phyloP scores from a whole-genome alignment of 106 monocot genomes.

The Cymbidium sinense region DNA sequence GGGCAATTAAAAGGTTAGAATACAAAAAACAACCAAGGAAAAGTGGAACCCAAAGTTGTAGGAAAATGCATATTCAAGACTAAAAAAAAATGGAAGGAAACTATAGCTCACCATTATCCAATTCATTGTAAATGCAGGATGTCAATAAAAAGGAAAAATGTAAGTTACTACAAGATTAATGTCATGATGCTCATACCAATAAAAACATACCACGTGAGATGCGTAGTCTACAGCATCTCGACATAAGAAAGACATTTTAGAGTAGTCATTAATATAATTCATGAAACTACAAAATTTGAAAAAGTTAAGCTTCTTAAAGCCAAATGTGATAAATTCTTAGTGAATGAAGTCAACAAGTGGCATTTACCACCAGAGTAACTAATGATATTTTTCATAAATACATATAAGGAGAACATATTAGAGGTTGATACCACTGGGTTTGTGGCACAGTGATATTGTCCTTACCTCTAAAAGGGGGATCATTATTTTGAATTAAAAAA shows the following conservation, averaged over 20 bases:
- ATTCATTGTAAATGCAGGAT: neutral
- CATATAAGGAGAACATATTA: conserved; percentile 1
- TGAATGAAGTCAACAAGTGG: neutral
- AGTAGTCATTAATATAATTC: neutral
- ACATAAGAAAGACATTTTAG: neutral
- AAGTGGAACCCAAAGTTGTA: neutral
- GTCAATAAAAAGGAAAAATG: neutral
- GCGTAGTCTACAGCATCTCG: neutral
- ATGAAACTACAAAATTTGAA: neutral
- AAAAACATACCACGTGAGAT: neutral
- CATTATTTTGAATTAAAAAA: neutral
- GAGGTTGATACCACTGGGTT: neutral
- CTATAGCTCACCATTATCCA: neutral
- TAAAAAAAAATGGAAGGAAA: neutral
- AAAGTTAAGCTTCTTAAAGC: neutral
- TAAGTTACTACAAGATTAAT: neutral
- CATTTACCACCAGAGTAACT: neutral
- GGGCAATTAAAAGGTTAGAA: neutral
- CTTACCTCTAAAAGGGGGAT: neutral
- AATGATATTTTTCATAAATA: neutral
- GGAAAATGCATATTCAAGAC: neutral
- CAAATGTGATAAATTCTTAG: neutral
- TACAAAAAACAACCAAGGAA: neutral
- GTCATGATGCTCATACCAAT: neutral
- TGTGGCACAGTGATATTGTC: neutral